A percentile compares a stretch with the other conserved stretches of the same genome.
Conservation (phyloP, 306 rosid species). For the Cucurbita ficifolia region DNA sequence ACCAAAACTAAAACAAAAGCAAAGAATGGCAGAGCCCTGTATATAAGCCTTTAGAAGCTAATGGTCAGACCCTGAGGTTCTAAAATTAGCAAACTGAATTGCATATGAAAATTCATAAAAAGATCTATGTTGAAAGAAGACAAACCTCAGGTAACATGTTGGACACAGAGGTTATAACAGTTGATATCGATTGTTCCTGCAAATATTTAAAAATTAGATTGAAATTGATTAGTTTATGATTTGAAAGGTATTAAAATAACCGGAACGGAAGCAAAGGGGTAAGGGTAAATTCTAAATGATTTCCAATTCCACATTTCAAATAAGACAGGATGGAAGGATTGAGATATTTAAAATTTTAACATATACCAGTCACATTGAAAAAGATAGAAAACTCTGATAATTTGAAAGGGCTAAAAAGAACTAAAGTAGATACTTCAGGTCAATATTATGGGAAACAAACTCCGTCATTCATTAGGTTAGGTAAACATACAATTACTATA, state of each 20-base stretch:
- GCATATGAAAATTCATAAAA: neutral
- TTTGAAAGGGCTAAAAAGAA: neutral
- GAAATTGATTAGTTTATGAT: neutral
- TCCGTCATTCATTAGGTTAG: neutral
- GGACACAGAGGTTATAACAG: conserved; percentile 55
- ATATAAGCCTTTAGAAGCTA: neutral
- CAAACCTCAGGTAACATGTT: conserved; percentile 94
- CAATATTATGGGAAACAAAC: neutral
- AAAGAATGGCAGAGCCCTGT: neutral
- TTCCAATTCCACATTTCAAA: neutral
- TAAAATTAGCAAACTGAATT: neutral
- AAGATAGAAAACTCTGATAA: neutral
- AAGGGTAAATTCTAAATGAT: neutral
- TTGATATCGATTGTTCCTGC: conserved; percentile 85
- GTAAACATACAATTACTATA: neutral
- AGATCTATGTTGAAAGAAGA: conserved; percentile 1
- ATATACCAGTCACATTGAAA: neutral
- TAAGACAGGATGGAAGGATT: neutral
- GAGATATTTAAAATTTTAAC: neutral
- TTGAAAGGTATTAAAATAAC: conserved; percentile 1
- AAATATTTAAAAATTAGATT: conserved; percentile 14
- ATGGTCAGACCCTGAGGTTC: neutral
- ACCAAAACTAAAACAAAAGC: neutral
- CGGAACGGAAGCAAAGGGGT: neutral
- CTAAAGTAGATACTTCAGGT: neutral